A percentile compares a stretch with the other conserved stretches of the same genome.
Conservation (phyloP, 2,329 filamentous ascomycete species). For the Aspergillus fijiensis region DNA sequence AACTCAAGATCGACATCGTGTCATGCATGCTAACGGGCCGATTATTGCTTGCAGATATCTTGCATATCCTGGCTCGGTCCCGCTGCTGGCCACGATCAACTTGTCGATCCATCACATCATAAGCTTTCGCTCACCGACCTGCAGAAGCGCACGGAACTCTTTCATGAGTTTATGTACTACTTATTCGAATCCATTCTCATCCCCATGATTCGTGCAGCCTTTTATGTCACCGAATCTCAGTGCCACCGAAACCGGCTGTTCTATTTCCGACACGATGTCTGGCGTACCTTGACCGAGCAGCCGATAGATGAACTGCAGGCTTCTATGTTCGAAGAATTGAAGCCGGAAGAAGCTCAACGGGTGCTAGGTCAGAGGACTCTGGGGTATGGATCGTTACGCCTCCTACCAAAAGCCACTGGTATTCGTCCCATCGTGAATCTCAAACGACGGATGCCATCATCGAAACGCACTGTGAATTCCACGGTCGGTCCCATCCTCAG, state of each 20-base stretch:
- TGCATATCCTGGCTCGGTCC: constrained; percentile 71
- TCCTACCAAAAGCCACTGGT: constrained; percentile 76
- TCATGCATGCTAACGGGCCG: neutral
- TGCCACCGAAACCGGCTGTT: constrained; percentile 77
- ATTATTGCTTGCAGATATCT: constrained; percentile 54
- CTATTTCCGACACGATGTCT: constrained; percentile 93
- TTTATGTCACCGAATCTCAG: constrained; percentile 91
- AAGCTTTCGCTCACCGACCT: constrained; percentile 71
- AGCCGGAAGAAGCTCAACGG: constrained; percentile 53
- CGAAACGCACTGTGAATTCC: constrained; percentile 65
- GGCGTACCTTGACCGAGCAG: constrained; percentile 74
- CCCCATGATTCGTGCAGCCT: constrained; percentile 80
- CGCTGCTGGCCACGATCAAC: constrained; percentile 39
- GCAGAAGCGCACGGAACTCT: constrained; percentile 72
- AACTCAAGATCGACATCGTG: neutral
- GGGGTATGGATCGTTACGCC: constrained; percentile 73
- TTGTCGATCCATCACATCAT: constrained; percentile 14
- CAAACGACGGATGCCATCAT: constrained; percentile 59
- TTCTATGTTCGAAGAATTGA: constrained; percentile 77
- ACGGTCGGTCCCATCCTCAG: constrained; percentile 72
- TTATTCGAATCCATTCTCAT: constrained; percentile 89
- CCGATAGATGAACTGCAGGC: constrained; percentile 65
- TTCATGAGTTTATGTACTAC: constrained; percentile 86
- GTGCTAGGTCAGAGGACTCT: constrained; percentile 64
- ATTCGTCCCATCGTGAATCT: constrained; percentile 88